A percentile compares a stretch with the other conserved stretches of the same genome.
Evolutionary conservation across 2,329 filamentous ascomycete genomes (phyloP).

Genomic region (Paecilomyces fulvus): DNA sequence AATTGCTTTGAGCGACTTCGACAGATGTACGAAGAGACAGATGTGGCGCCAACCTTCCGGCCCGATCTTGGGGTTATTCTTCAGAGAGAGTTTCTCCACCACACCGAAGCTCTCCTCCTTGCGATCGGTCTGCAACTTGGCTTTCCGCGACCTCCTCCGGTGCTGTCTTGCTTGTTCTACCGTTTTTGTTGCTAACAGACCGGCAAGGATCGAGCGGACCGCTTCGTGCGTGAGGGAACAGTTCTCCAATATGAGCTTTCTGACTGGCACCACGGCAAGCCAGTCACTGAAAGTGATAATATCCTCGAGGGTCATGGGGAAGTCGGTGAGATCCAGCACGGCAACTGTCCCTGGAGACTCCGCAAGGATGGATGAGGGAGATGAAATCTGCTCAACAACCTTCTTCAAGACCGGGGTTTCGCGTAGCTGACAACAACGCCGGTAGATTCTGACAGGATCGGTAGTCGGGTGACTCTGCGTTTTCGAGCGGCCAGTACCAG

Average conservation of each 20-base stretch:
- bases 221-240: constrained; percentile 82
- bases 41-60: constrained; percentile 86
- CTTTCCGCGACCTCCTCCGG: constrained; percentile 31
- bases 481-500: constrained; percentile 33
- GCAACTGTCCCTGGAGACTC: constrained; percentile 66
- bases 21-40: constrained; percentile 82
- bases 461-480: constrained; percentile 68
- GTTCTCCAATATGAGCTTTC: constrained; percentile 77
- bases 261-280: constrained; percentile 83
- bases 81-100: constrained; percentile 77
- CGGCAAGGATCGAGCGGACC: constrained; percentile 75
- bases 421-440: constrained; percentile 84
- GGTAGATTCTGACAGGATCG: constrained; percentile 85
- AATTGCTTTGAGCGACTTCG: constrained; percentile 72
- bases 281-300: constrained; percentile 86
- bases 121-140: constrained; percentile 19
- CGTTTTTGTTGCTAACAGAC: constrained; percentile 69
- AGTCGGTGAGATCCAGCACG: constrained; percentile 75
- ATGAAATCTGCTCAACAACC: constrained; percentile 78
- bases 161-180: constrained; percentile 50
- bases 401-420: constrained; percentile 89
- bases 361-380: constrained; percentile 56
- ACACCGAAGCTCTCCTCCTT: constrained; percentile 49
- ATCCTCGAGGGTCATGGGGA: constrained; percentile 74
- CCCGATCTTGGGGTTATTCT: constrained; percentile 79